Percentiles rank a stretch among this genome's conserved stretches.
Evolutionary conservation across 73 alveolate genomes (phyloP).

Genomic region (Tetrahymena thermophila): DNA sequence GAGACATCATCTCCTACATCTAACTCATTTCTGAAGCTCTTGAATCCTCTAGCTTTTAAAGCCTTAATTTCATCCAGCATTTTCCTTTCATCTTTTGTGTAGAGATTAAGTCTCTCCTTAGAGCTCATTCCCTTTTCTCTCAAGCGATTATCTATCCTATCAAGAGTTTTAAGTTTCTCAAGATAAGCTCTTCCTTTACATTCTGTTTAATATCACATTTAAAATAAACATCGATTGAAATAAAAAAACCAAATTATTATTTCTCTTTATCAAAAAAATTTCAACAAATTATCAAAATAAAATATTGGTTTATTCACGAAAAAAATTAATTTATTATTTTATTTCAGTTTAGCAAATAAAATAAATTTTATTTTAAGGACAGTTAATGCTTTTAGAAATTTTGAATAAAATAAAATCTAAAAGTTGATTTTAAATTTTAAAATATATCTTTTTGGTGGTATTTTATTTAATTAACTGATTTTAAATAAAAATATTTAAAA

Average conservation of each 20-base stretch:
- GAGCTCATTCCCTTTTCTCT: slow-evolving; percentile 13
- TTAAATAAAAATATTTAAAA: background rate
- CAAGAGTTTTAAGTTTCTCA: slow-evolving; percentile 31
- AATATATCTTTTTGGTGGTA: too few relatives aligned
- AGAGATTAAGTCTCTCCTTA: background rate
- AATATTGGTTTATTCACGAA: too few relatives aligned
- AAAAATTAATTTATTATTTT: too few relatives aligned
- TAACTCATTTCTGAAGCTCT: background rate
- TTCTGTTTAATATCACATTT: background rate
- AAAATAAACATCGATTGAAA: background rate
- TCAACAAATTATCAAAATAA: too few relatives aligned
- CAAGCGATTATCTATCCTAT: slow-evolving; percentile 10
- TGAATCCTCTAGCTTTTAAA: background rate
- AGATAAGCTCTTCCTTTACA: slow-evolving; percentile 31
- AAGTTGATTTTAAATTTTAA: too few relatives aligned
- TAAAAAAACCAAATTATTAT: too few relatives aligned
- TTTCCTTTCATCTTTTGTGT: slow-evolving; percentile 21
- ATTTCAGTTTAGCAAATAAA: too few relatives aligned
- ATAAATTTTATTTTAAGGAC: too few relatives aligned
- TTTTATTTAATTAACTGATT: too few relatives aligned
- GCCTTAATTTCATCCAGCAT: slow-evolving; percentile 16
- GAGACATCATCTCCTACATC: background rate
- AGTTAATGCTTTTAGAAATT: too few relatives aligned
- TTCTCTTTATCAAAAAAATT: too few relatives aligned
- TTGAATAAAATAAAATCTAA: too few relatives aligned